Conservation (phyloP, 768 basidiomycete genomes). For the Amanita fuliginea region DNA sequence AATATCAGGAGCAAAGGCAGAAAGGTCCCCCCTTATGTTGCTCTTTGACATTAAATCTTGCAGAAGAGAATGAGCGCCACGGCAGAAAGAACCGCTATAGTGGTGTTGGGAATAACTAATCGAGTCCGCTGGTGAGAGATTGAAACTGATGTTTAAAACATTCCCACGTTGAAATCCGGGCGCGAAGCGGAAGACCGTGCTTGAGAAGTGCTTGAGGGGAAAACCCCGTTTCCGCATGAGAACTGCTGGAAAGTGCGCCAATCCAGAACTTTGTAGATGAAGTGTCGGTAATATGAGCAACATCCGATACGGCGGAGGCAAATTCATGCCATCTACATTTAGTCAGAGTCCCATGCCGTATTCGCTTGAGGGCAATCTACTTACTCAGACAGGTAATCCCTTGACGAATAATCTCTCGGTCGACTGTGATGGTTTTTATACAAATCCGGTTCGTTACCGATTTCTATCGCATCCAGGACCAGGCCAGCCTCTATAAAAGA, state of each 20-base stretch:
- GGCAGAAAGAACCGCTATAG: constrained; percentile 52
- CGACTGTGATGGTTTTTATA: constrained; percentile 36
- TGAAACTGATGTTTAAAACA: background rate
- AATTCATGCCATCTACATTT: constrained; percentile 40
- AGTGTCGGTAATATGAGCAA: constrained; percentile 23
- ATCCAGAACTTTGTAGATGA: constrained; percentile 37
- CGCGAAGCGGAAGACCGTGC: constrained; percentile 41
- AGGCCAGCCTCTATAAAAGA: constrained; percentile 29
- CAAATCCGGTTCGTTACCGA: constrained; percentile 54
- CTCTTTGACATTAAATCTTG: constrained; percentile 59
- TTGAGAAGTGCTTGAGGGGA: constrained; percentile 51
- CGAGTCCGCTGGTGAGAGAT: background rate
- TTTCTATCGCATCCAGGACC: constrained; percentile 42
- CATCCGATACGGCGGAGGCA: constrained; percentile 34
- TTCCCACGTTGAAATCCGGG: constrained; percentile 40
- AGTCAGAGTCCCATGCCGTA: background rate
- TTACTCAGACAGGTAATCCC: constrained; percentile 40
- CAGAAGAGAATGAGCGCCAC: constrained; percentile 39
- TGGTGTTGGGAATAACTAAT: constrained; percentile 44
- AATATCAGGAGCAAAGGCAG: constrained; percentile 41
- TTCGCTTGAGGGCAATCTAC: constrained; percentile 10
- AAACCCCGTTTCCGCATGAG: constrained; percentile 37
- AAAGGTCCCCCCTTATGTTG: constrained; percentile 45
- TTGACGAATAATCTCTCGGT: constrained; percentile 23
- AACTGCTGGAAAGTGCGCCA: constrained; percentile 31